Evolutionary conservation across 2,329 filamentous ascomycete genomes (phyloP).

Genomic region (Aspergillus unguis): DNA sequence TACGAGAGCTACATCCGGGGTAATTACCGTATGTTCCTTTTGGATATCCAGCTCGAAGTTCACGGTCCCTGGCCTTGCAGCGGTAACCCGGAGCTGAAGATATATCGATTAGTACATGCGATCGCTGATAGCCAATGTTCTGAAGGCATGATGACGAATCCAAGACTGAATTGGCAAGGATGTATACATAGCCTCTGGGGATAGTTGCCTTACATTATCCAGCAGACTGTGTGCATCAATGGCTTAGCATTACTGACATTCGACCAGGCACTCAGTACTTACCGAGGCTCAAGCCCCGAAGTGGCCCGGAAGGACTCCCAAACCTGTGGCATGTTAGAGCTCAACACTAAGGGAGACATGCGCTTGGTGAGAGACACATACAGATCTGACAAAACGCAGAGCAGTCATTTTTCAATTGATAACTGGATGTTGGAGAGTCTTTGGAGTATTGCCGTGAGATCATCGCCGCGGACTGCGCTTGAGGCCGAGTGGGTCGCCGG

Average conservation of each 20-base stretch:
- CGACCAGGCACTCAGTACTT: slow-evolving; percentile 22
- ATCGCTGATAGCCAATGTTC: background rate
- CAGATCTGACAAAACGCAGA: slow-evolving; percentile 63
- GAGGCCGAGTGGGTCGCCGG: slow-evolving; percentile 29
- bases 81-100: slow-evolving; percentile 57
- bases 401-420: slow-evolving; percentile 45
- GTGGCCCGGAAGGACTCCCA: slow-evolving; percentile 80
- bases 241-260: slow-evolving; percentile 10
- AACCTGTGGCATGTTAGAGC: slow-evolving; percentile 55
- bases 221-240: slow-evolving; percentile 26
- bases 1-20: background rate
- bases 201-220: slow-evolving; percentile 37
- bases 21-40: slow-evolving; percentile 60
- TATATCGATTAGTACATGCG: slow-evolving; percentile 8
- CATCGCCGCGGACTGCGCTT: slow-evolving; percentile 28
- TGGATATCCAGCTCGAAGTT: slow-evolving; percentile 63
- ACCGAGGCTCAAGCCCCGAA: slow-evolving; percentile 88
- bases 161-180: background rate
- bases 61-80: slow-evolving; percentile 59
- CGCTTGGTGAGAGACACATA: slow-evolving; percentile 36
- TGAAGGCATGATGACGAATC: background rate
- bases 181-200: background rate
- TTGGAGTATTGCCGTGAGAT: slow-evolving; percentile 17
- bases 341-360: background rate
- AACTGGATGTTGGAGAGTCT: background rate